phyloP scores from a whole-genome alignment of 352 stramenopile species.

The Phytopythium mirpurense region DNA sequence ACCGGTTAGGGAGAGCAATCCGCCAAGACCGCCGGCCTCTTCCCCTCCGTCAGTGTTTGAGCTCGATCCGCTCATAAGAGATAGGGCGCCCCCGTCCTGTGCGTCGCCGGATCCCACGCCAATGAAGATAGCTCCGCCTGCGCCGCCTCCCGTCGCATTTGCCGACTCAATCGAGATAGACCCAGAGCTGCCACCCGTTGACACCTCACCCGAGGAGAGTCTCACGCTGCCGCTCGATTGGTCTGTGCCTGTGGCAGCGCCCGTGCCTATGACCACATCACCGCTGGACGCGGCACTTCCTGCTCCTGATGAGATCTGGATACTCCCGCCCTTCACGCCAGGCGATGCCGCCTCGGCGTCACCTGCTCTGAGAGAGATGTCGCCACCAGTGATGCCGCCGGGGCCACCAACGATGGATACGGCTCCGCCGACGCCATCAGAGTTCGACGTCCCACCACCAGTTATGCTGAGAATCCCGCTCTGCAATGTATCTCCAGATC shows the following conservation, averaged over 20 bases:
- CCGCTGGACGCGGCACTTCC: conserved; percentile 2
- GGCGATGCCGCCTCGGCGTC: background rate
- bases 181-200: conserved; percentile 4
- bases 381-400: conserved; percentile 1
- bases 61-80: background rate
- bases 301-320: conserved; percentile 7
- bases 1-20: background rate
- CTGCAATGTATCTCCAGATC: background rate
- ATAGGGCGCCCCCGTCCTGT: background rate
- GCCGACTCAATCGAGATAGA: conserved; percentile 8
- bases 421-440: conserved; percentile 2
- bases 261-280: conserved; percentile 2
- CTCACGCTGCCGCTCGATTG: conserved; percentile 8
- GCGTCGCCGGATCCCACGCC: conserved; percentile 10
- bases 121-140: conserved; percentile 10
- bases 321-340: conserved; percentile 4
- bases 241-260: background rate
- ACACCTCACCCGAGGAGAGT: conserved; percentile 5
- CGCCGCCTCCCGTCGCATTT: conserved; percentile 4
- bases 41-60: conserved; percentile 2
- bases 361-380: background rate
- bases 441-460: background rate
- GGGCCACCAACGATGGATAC: conserved; percentile 8
- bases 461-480: background rate
- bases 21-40: conserved; percentile 4